Conservation (phyloP, 768 basidiomycete genomes). For the Hypsizygus marmoreus region DNA sequence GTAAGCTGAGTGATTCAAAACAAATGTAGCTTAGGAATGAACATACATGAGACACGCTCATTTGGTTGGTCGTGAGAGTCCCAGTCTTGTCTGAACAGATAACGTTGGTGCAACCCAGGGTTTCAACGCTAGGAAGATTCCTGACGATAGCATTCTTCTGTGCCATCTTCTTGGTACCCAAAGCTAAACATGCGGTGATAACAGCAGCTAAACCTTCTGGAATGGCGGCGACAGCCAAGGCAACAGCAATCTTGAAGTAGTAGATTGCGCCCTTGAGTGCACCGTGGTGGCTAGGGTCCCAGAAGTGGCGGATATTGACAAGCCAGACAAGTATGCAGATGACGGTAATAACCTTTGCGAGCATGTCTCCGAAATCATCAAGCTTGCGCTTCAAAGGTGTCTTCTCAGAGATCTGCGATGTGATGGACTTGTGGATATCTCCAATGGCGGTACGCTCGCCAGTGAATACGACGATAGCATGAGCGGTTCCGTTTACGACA, state of each 20-base stretch:
- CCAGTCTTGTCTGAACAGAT: slow-evolving; percentile 99
- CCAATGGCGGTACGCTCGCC: slow-evolving; percentile 91
- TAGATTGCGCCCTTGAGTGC: slow-evolving; percentile 92
- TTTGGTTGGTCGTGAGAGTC: slow-evolving; percentile 94
- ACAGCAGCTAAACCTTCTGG: slow-evolving; percentile 98
- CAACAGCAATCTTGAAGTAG: slow-evolving; percentile 99
- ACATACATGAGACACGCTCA: slow-evolving; percentile 85
- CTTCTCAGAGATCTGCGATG: slow-evolving; percentile 91
- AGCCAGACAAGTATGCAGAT: slow-evolving; percentile 98
- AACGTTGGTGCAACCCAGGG: slow-evolving; percentile 95
- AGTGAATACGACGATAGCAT: slow-evolving; percentile 85
- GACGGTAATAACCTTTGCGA: slow-evolving; percentile 96
- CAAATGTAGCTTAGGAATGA: not conserved
- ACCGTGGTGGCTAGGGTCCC: slow-evolving; percentile 92
- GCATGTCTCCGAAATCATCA: slow-evolving; percentile 96
- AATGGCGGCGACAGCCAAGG: slow-evolving; percentile 97
- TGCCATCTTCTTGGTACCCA: slow-evolving; percentile 99
- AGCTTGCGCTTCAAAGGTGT: slow-evolving; percentile 96
- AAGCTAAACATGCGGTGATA: slow-evolving; percentile 93
- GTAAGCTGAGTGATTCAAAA: slow-evolving; percentile 5
- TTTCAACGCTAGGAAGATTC: slow-evolving; percentile 96
- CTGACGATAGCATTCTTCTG: slow-evolving; percentile 98
- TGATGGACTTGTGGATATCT: slow-evolving; percentile 96
- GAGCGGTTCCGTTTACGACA: slow-evolving; percentile 90
- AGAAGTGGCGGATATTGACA: slow-evolving; percentile 95